Base-by-base conservation (phyloP, 1,284 basidiomycete species). In the Naganishia sp. region DNA sequence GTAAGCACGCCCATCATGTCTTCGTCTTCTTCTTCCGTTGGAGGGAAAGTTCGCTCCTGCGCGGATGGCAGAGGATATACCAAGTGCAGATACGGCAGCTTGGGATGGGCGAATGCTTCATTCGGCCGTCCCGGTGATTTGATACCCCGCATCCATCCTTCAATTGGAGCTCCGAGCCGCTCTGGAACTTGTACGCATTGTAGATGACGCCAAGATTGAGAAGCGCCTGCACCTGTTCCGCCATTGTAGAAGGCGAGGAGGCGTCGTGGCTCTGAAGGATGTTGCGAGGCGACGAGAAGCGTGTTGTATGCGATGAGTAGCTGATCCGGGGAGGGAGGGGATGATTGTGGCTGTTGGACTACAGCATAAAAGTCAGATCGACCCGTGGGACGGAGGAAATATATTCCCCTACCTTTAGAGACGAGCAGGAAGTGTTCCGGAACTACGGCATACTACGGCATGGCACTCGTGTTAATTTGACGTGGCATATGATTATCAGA, bases 191-290 rank as follows among this genome's bases (percentile, higher is more conserved):
- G 87, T 36, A 94, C 79, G 69, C 93, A 88, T 77, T 94, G 92
- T 23, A 94, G 74, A 75, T 94, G 92, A 72, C 94, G 90, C 79
- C 93, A 92, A 1, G 84, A 82, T 79, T 94, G 92, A 76, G 90
- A 92, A 9, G 92, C 91, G 43, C 92, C 92, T 67, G 90, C 92
- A 54, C 85, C 82, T 55, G 86, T 83, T 5, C 91, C 91, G 71
- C 90, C 90, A 70, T 94, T 94, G 78, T 92, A 94, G 79, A 94
- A 94, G 0, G 88, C 89, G 66, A 94, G 85, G 67, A 88, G 82
- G 43, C 80, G 82, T 23, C 71, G 61, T 2, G 74, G 72, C 56
- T 81, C 83, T 10, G 84, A 84, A 3, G 82, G 81, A 73, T 86
- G 85, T 45, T 83, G 83, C 10, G 69, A 57, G 16, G 87, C 89